Conservation (phyloP, 2,329 filamentous ascomycete genomes). For the Neopestalotiopsis sp. region DNA sequence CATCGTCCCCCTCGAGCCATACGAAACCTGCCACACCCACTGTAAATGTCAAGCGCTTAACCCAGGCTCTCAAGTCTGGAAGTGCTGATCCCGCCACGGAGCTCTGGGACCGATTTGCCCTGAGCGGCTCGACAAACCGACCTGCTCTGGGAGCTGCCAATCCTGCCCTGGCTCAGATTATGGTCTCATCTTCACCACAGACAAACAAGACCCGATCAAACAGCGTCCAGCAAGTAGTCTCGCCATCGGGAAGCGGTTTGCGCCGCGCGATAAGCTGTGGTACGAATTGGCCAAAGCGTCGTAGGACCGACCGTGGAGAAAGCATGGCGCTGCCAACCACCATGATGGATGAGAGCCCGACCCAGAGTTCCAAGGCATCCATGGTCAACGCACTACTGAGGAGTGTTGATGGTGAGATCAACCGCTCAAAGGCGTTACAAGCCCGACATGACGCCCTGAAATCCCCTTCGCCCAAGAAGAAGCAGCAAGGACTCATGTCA, state of each 20-base stretch:
- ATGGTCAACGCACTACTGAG: conserved; percentile 70
- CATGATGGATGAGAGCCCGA: conserved; percentile 43
- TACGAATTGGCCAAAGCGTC: conserved; percentile 73
- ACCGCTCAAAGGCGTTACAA: conserved; percentile 44
- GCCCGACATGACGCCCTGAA: conserved; percentile 36
- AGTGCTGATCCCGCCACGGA: conserved; percentile 76
- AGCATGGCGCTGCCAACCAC: conserved; percentile 37
- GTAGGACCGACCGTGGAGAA: conserved; percentile 56
- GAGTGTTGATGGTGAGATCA: conserved; percentile 63
- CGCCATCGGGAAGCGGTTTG: conserved; percentile 54
- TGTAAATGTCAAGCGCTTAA: conserved; percentile 64
- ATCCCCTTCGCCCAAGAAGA: conserved; percentile 53
- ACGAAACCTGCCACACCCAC: conserved; percentile 50
- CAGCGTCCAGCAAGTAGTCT: conserved; percentile 23
- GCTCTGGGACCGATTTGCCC: conserved; percentile 77
- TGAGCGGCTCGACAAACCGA: conserved; percentile 51
- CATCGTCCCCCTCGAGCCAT: conserved; percentile 65
- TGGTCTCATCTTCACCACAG: conserved; percentile 74
- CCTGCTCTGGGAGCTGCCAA: conserved; percentile 54
- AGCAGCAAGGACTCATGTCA: conserved; percentile 24
- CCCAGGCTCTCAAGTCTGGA: conserved; percentile 67
- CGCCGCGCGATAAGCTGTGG: conserved; percentile 73
- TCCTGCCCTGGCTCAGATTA: conserved; percentile 67
- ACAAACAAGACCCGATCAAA: conserved; percentile 50
- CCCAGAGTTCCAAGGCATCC: conserved; percentile 59